A percentile compares a stretch with the other conserved stretches of the same genome.
phyloP scores from a whole-genome alignment of 148 eudicot species.

The Chenopodium quinoa region DNA sequence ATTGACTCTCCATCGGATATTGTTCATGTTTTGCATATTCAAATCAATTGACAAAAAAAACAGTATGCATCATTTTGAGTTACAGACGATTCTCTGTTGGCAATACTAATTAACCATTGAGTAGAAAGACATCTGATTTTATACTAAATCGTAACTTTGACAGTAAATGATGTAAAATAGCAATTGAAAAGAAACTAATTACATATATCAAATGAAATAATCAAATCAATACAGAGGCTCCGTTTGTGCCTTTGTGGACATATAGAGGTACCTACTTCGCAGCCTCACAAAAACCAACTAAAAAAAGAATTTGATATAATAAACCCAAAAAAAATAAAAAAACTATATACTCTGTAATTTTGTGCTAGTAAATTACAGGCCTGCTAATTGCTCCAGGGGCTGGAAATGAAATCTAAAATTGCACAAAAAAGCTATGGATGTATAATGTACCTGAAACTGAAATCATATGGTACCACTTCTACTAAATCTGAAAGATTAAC shows the following conservation, averaged over 20 bases:
- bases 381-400: neutral
- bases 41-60: neutral
- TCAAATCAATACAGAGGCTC: conserved; percentile 19
- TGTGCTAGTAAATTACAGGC: conserved; percentile 10
- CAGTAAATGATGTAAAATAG: neutral
- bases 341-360: conserved; percentile 23
- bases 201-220: conserved; percentile 12
- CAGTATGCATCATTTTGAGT: neutral
- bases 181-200: conserved; percentile 3
- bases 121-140: neutral
- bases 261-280: neutral
- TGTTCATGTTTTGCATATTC: neutral
- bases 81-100: neutral
- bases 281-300: neutral
- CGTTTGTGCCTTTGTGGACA: neutral
- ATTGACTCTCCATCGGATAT: neutral
- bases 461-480: conserved; percentile 67
- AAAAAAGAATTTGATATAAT: neutral
- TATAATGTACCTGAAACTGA: conserved; percentile 85
- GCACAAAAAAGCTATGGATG: conserved; percentile 26
- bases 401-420: neutral
- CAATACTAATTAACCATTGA: neutral
- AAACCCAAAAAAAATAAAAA: neutral
- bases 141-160: neutral
- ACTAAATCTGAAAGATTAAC: conserved; percentile 46